Percentiles rank a stretch among this genome's conserved stretches.
Evolutionary conservation across 2,329 filamentous ascomycete genomes (phyloP).

Genomic region (Microcyclosporella mali): DNA sequence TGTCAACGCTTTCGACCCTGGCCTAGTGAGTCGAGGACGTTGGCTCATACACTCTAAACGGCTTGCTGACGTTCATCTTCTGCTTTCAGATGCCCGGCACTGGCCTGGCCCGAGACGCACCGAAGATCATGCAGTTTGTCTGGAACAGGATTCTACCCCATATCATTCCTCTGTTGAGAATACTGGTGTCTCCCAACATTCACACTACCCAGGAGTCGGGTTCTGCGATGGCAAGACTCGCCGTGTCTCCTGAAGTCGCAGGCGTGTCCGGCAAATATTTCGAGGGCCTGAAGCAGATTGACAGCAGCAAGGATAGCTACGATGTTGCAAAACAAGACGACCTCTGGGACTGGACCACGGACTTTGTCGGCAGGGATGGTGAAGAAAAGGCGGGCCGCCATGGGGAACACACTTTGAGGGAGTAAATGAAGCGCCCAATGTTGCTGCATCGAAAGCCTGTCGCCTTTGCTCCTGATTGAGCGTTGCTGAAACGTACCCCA

Average conservation of each 20-base stretch:
- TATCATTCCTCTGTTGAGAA: conserved; percentile 8
- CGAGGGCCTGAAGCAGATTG: conserved; percentile 37
- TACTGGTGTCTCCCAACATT: conserved; percentile 4
- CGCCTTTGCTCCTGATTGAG: too few relatives aligned
- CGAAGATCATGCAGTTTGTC: conserved; percentile 27
- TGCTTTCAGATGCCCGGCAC: conserved; percentile 40
- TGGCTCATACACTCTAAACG: too few relatives aligned
- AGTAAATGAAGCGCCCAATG: too few relatives aligned
- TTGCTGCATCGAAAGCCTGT: too few relatives aligned
- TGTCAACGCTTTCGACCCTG: conserved; percentile 43
- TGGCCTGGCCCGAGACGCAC: conserved; percentile 35
- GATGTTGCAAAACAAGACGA: conserved; percentile 44
- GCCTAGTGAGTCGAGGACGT: conserved; percentile 31
- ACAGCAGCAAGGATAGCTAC: conserved; percentile 41
- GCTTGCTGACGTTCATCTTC: too few relatives aligned
- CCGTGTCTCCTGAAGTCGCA: conserved; percentile 30
- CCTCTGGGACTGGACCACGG: conserved; percentile 4
- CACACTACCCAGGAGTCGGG: conserved; percentile 32
- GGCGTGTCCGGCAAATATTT: conserved; percentile 40
- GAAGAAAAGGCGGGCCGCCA: neutral
- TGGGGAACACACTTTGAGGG: too few relatives aligned
- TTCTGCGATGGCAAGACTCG: conserved; percentile 37
- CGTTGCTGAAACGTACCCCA: neutral
- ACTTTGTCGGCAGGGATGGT: neutral
- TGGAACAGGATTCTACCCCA: conserved; percentile 29